Percentiles rank a stretch among this genome's conserved stretches.
Evolutionary conservation across 768 basidiomycete genomes (phyloP).

Genomic region (Phanerochaete carnosa): DNA sequence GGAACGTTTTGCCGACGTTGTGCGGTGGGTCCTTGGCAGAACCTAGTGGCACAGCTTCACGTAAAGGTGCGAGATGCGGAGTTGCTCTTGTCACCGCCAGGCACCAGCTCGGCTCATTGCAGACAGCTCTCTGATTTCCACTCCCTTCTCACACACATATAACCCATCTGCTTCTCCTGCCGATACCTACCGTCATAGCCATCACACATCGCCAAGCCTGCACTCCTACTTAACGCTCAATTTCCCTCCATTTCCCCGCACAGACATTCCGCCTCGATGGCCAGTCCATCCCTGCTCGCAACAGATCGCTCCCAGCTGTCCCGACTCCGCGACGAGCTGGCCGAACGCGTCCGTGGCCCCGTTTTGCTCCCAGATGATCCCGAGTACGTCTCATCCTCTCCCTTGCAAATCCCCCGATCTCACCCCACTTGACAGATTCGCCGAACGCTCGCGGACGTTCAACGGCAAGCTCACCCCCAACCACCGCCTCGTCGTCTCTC

Average conservation of each 20-base stretch:
- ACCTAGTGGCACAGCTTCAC: not conserved
- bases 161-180: not conserved
- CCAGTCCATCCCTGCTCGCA: not conserved
- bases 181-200: not conserved
- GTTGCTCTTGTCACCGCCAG: not conserved
- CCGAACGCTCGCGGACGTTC: slow-evolving; percentile 23
- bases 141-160: not conserved
- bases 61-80: not conserved
- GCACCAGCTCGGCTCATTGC: not conserved
- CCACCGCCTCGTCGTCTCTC: slow-evolving; percentile 47
- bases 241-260: not conserved
- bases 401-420: not conserved
- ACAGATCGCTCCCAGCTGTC: not conserved
- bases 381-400: not conserved
- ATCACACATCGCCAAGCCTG: not conserved
- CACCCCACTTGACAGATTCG: slow-evolving; percentile 16
- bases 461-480: slow-evolving; percentile 25
- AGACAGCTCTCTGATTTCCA: not conserved
- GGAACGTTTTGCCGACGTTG: not conserved
- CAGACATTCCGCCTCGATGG: not conserved
- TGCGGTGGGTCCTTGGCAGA: not conserved
- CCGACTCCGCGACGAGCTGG: slow-evolving; percentile 15
- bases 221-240: not conserved
- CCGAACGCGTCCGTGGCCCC: slow-evolving; percentile 14
- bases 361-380: slow-evolving; percentile 8